Evolutionary conservation across 31 red algal species (phyloP).

Genomic region (Endocladia muricata): DNA sequence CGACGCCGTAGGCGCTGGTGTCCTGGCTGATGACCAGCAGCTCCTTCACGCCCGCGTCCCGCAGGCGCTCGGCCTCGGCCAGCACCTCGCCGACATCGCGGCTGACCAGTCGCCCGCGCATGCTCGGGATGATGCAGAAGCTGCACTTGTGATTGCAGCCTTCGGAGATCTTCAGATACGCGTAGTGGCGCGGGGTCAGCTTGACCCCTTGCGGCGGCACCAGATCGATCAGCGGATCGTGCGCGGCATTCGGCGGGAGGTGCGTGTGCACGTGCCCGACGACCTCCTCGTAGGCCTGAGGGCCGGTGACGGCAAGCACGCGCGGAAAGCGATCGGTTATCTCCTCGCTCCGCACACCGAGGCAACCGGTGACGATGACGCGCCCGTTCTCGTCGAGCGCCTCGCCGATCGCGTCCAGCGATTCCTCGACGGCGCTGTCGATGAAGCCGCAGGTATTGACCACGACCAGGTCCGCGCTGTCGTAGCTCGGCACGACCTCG

Average conservation of each 20-base stretch:
- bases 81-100: constrained; percentile 65
- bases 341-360: constrained; percentile 79
- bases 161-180: constrained; percentile 84
- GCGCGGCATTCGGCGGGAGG: background rate
- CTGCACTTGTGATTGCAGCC: constrained; percentile 88
- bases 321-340: constrained; percentile 82
- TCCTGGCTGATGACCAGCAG: constrained; percentile 92
- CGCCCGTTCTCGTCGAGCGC: constrained; percentile 26
- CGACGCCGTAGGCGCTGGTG: constrained; percentile 96
- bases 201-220: constrained; percentile 68
- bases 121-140: constrained; percentile 93
- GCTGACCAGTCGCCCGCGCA: constrained; percentile 77
- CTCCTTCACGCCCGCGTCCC: constrained; percentile 61
- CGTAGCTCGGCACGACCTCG: constrained; percentile 18
- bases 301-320: constrained; percentile 91
- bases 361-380: constrained; percentile 90
- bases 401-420: constrained; percentile 75
- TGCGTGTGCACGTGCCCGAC: constrained; percentile 40
- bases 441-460: constrained; percentile 98
- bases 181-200: constrained; percentile 76
- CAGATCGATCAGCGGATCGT: too few species aligned
- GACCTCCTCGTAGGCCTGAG: constrained; percentile 78
- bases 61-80: constrained; percentile 69
- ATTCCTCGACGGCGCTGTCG: constrained; percentile 85
- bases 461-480: constrained; percentile 78